Conservation (phyloP, 176 grass and related monocot species). For the Oryza nivara region DNA sequence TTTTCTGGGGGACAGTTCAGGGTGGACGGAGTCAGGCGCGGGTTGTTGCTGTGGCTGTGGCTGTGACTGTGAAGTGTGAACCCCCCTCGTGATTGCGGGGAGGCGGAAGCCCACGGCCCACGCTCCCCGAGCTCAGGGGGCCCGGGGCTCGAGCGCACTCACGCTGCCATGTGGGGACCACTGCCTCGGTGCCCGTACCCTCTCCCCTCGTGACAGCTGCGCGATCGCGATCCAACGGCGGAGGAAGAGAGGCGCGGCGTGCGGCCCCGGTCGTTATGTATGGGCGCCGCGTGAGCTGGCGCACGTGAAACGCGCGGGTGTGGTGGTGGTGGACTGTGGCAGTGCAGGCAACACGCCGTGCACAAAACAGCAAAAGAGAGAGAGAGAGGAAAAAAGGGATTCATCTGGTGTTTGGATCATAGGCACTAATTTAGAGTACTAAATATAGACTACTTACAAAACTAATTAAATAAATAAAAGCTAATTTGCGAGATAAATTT, state of each 20-base stretch:
- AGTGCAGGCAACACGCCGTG: neutral
- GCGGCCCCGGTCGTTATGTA: neutral
- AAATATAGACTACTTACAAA: too few species aligned
- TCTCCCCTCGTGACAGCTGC: neutral
- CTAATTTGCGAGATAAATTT: too few species aligned
- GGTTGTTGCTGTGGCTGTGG: too few species aligned
- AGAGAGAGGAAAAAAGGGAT: too few species aligned
- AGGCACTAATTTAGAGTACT: too few species aligned
- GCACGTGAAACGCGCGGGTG: slow-evolving; percentile 34
- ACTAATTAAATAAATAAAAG: too few species aligned
- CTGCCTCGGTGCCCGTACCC: neutral
- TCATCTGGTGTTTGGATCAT: too few species aligned
- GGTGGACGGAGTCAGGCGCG: slow-evolving; percentile 35
- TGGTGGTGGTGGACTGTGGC: too few species aligned
- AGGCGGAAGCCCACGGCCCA: slow-evolving; percentile 37
- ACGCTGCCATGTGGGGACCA: slow-evolving; percentile 18
- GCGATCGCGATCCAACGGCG: neutral
- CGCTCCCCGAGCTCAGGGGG: neutral
- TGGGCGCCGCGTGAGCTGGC: slow-evolving; percentile 30
- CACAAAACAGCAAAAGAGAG: neutral
- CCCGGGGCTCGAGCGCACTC: neutral
- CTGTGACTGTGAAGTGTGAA: too few species aligned
- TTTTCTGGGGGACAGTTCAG: neutral
- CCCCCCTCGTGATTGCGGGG: slow-evolving; percentile 9
- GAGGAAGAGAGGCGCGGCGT: neutral